Base-by-base conservation (phyloP, 768 basidiomycete genomes). In the Lactarius akahatsu region DNA sequence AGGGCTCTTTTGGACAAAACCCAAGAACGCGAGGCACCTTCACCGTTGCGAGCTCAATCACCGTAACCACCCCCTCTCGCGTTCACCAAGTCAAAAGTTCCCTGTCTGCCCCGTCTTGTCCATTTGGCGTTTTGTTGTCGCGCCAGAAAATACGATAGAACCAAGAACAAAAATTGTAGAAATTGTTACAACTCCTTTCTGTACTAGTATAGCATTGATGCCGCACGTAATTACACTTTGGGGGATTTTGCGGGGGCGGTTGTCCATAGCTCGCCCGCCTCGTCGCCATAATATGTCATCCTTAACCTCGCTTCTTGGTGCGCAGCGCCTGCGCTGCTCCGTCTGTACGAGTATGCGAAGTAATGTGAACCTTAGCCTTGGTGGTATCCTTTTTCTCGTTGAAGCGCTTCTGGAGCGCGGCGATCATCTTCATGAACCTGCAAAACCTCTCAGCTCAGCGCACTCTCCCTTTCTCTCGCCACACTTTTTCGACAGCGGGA, bases 391-490 rank as follows among this genome's bases (percentile, higher is more conserved):
- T 55, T 8, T 62, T 58, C 16, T 10, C 32, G 4, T 73, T 63
- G 74, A 92, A 91, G 26, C 90, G 81, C 75, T 86, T 90, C 59
- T 77, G 79, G 62, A 92, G 74, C 4, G 89, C 84, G 38, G 72
- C 68, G 60, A 92, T 82, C 88, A 93, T 92, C 73, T 90, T 91
- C 58, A 73, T 78, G 76, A 92, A 87, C 91, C 91, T 90, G 57
- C 9, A 15, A n/a, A 54, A 58, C 11, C 58, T 7, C 59, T 26
- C 15, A 56, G 57, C 18, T 61, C 41, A 13, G 16, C 28, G 3
- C n/a, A n/a, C n/a, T n/a, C 26, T 20, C 11, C 16, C 28, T 16
- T 9, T 8, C 55, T 56, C 55, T 18, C 55, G 15, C 28, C 30
- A 34, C 16, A 15, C 9, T 26, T 43, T 47, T 13, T 8, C 7